Evolutionary conservation across 345 rosid genomes (phyloP).

Genomic region (Acer saccharum): DNA sequence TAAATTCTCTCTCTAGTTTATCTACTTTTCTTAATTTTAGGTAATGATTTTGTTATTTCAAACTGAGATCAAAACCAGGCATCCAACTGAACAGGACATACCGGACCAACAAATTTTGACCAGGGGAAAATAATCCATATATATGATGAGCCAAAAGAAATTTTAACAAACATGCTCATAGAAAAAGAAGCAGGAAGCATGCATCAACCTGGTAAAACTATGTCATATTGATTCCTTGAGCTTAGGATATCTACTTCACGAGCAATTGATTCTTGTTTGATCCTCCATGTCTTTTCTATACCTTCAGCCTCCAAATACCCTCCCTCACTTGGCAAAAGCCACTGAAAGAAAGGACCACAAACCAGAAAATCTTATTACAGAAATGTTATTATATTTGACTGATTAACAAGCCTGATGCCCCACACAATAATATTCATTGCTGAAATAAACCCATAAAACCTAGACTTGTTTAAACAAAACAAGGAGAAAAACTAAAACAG

Average conservation of each 20-base stretch:
- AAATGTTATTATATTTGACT: not conserved
- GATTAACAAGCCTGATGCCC: not conserved
- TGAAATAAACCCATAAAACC: not conserved
- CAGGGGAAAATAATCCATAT: not conserved
- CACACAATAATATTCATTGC: not conserved
- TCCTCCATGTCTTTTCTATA: slow-evolving; percentile 79
- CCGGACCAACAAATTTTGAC: not conserved
- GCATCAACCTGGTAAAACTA: slow-evolving; percentile 77
- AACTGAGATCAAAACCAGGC: not conserved
- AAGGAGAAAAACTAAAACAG: not conserved
- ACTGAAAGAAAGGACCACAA: slow-evolving; percentile 42
- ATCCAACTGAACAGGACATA: not conserved
- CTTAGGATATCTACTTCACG: slow-evolving; percentile 63
- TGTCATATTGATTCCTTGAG: slow-evolving; percentile 73
- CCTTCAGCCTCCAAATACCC: slow-evolving; percentile 90
- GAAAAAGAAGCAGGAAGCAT: not conserved
- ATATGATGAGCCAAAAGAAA: not conserved
- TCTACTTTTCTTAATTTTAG: not conserved
- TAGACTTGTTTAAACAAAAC: not conserved
- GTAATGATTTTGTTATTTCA: not conserved
- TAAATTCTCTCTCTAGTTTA: not conserved
- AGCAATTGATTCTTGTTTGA: slow-evolving; percentile 68
- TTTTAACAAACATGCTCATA: not conserved
- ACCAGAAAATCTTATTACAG: not conserved
- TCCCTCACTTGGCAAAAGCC: slow-evolving; percentile 84